Conservation (phyloP, 306 rosid species). For the Styphnolobium japonicum region DNA sequence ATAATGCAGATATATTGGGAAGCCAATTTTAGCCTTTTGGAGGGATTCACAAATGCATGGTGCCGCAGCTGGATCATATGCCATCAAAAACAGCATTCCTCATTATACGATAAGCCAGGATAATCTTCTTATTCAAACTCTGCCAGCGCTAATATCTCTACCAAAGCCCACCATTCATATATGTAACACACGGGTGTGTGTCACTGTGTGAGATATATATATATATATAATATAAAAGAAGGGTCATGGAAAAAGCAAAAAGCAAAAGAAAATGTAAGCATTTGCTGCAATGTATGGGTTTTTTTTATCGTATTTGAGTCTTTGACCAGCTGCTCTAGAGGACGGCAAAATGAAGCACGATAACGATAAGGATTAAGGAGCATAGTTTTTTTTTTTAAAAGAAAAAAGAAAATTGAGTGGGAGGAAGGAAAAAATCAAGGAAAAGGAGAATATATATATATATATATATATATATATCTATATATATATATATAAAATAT, state of each 20-base stretch:
- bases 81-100: conserved; percentile 54
- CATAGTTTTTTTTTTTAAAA: not conserved
- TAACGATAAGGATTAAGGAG: too few species aligned
- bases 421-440: not conserved
- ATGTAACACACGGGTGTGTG: conserved; percentile 35
- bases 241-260: conserved; percentile 3
- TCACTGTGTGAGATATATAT: not conserved
- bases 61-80: conserved; percentile 39
- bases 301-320: conserved; percentile 27
- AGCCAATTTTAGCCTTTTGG: conserved; percentile 59
- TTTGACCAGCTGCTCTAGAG: conserved; percentile 31
- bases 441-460: conserved; percentile 8
- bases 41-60: conserved; percentile 46
- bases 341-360: conserved; percentile 21
- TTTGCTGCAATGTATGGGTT: conserved; percentile 29
- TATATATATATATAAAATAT: too few species aligned
- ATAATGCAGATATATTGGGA: conserved; percentile 41
- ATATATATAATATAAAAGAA: not conserved
- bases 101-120: conserved; percentile 40
- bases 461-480: too few species aligned
- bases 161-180: conserved; percentile 28
- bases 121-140: conserved; percentile 46
- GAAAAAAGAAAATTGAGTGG: not conserved
- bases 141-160: conserved; percentile 46
- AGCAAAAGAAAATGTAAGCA: conserved; percentile 10